Percentiles rank a stretch among this genome's conserved stretches.
Conservation (phyloP, 768 basidiomycete genomes). For the Tylopilus sp. region DNA sequence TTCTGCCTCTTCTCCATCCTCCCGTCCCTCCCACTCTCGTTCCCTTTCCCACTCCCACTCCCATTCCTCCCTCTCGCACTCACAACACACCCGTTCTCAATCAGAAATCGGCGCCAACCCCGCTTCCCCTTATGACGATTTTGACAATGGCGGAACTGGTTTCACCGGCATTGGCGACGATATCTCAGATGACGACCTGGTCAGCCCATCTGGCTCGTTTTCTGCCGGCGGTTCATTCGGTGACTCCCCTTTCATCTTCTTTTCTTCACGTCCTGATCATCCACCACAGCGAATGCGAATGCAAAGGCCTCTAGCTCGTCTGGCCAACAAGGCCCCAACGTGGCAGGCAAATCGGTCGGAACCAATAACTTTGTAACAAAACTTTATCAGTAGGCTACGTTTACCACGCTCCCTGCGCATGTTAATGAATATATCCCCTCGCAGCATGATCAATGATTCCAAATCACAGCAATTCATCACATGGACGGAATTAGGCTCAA, state of each 20-base stretch:
- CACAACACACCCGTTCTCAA: slow-evolving; percentile 17
- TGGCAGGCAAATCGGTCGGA: slow-evolving; percentile 62
- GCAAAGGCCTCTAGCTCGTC: slow-evolving; percentile 18
- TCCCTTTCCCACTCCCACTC: slow-evolving; percentile 22
- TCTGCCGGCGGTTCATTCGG: slow-evolving; percentile 8
- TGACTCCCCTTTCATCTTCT: neutral
- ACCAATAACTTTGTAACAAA: slow-evolving; percentile 87
- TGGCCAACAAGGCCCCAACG: slow-evolving; percentile 42
- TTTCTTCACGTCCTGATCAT: neutral
- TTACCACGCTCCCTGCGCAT: neutral
- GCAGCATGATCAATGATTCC: slow-evolving; percentile 82
- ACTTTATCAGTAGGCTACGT: slow-evolving; percentile 69
- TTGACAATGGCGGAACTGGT: slow-evolving; percentile 43
- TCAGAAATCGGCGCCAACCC: slow-evolving; percentile 30
- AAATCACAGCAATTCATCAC: slow-evolving; percentile 77
- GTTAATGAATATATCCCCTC: neutral
- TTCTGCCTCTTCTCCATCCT: slow-evolving; percentile 22
- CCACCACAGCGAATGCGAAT: slow-evolving; percentile 3
- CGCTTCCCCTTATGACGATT: slow-evolving; percentile 51
- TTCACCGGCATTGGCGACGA: slow-evolving; percentile 22
- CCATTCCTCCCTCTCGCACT: slow-evolving; percentile 20
- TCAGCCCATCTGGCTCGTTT: slow-evolving; percentile 16
- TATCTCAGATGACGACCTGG: slow-evolving; percentile 25
- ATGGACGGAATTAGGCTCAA: slow-evolving; percentile 81
- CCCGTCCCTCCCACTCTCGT: slow-evolving; percentile 21